Conservation (phyloP, 331 rosid species). For the Malus hybrid region DNA sequence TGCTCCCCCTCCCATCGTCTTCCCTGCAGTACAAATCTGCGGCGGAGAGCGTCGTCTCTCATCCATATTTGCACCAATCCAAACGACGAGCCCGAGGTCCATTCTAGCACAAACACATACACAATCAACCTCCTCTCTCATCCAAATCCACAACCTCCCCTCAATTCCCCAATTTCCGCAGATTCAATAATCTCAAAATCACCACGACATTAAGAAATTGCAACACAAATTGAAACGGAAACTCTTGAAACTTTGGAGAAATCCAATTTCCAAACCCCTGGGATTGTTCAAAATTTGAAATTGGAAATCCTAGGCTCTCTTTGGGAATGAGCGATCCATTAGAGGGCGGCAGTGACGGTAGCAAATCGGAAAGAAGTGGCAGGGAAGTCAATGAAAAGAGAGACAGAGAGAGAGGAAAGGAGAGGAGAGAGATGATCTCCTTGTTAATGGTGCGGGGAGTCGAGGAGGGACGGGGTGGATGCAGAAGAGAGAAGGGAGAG, state of each 20-base stretch:
- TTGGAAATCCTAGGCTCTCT: not conserved
- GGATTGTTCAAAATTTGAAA: not conserved
- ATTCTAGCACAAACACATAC: not conserved
- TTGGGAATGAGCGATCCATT: not conserved
- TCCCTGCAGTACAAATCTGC: no score
- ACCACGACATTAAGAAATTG: not conserved
- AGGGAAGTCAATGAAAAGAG: not conserved
- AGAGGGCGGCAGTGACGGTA: not conserved
- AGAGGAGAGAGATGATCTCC: not conserved
- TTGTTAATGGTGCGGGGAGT: no score
- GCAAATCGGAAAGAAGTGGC: not conserved
- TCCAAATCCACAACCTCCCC: not conserved
- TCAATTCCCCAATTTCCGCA: not conserved
- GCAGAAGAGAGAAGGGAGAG: no score
- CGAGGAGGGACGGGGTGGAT: no score
- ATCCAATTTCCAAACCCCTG: not conserved
- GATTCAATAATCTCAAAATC: slow-evolving; percentile 3
- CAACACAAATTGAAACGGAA: not conserved
- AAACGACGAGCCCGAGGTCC: slow-evolving; percentile 25
- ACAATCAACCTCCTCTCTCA: slow-evolving; percentile 5
- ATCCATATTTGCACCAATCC: slow-evolving; percentile 30
- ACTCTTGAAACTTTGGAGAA: not conserved
- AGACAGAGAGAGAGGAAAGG: not conserved
- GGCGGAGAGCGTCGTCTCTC: no score
- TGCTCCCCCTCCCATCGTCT: no score